Percentiles rank a stretch among this genome's conserved stretches.
Conservation (phyloP, 306 rosid species). For the Bauhinia variegata region DNA sequence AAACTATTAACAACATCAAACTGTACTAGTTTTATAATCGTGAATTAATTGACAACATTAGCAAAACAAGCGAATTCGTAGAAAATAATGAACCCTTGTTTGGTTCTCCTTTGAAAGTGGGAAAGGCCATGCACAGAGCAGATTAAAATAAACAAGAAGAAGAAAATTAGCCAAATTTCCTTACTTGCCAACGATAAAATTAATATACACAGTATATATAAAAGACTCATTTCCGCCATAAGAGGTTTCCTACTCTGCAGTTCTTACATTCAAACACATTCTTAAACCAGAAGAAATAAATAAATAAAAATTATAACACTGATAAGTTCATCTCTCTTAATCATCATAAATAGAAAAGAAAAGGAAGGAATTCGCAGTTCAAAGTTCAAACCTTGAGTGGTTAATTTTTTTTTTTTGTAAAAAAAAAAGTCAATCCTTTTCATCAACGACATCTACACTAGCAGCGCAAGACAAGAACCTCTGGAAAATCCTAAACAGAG, state of each 20-base stretch:
- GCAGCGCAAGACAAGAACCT: constrained; percentile 75
- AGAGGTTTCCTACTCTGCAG: constrained; percentile 6
- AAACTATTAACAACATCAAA: too few relatives aligned
- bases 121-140: constrained; percentile 22
- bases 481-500: constrained; percentile 60
- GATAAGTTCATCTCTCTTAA: not conserved
- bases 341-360: constrained; percentile 32
- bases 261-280: constrained; percentile 7
- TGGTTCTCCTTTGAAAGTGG: not conserved
- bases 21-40: too few relatives aligned
- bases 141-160: not conserved
- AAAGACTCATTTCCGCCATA: constrained; percentile 6
- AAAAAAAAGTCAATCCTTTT: constrained; percentile 17
- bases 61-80: not conserved
- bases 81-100: not conserved
- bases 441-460: constrained; percentile 64
- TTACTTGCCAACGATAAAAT: not conserved
- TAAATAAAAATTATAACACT: too few relatives aligned
- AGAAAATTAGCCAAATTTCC: constrained; percentile 13
- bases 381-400: constrained; percentile 16
- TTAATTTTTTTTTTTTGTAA: too few relatives aligned
- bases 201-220: constrained; percentile 19
- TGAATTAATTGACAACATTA: too few relatives aligned
- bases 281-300: not conserved
- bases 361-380: not conserved